Evolutionary conservation across 2,329 filamentous ascomycete genomes (phyloP).

Genomic region (Calonectria naviculata): DNA sequence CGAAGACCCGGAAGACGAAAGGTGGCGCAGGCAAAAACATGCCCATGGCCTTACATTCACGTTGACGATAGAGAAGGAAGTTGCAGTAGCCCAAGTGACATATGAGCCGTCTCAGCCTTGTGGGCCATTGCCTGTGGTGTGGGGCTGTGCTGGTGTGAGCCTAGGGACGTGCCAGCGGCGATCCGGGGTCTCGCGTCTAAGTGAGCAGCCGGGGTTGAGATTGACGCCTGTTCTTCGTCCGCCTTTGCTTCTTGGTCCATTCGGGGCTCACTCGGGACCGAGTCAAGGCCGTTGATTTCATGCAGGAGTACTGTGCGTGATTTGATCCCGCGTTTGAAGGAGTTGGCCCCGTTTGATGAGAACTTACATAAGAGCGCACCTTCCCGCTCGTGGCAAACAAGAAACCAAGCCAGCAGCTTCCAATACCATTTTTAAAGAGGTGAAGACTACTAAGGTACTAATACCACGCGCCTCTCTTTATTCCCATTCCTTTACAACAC

Average conservation of each 20-base stretch:
- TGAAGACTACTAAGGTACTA: neutral
- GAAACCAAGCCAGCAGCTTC: neutral
- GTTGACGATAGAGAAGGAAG: too few relatives aligned
- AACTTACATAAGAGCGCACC: neutral
- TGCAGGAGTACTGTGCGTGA: neutral
- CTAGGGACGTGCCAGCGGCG: neutral
- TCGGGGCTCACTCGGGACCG: too few relatives aligned
- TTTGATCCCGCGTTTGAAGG: neutral
- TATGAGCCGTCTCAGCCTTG: neutral
- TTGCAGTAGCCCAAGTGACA: too few relatives aligned
- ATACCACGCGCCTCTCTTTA: neutral
- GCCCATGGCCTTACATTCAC: neutral
- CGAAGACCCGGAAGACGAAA: neutral
- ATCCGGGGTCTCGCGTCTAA: neutral
- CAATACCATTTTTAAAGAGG: too few relatives aligned
- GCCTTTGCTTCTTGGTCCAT: neutral
- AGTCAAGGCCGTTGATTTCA: neutral
- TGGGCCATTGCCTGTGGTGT: neutral
- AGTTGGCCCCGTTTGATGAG: neutral
- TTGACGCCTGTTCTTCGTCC: neutral
- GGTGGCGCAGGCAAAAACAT: neutral
- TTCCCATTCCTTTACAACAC: neutral
- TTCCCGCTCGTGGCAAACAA: neutral
- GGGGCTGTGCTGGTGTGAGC: neutral
- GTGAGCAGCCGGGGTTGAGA: neutral